Evolutionary conservation across 176 grass and related monocot genomes (phyloP).

Genomic region (Juncus effusus): DNA sequence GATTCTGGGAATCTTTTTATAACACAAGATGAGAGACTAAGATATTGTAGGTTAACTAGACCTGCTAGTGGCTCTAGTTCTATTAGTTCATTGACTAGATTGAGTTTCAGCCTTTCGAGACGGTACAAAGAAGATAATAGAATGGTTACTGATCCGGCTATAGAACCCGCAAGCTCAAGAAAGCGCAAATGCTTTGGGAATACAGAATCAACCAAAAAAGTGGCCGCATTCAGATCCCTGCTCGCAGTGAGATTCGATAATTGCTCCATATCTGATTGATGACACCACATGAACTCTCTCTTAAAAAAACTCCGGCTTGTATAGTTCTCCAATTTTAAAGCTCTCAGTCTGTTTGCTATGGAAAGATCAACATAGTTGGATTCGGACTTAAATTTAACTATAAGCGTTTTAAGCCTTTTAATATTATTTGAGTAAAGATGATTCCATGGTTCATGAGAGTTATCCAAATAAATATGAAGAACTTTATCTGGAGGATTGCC

Average conservation of each 20-base stretch:
- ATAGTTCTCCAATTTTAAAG: too few relatives aligned
- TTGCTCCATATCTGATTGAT: too few relatives aligned
- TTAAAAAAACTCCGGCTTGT: too few relatives aligned
- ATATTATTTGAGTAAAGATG: too few relatives aligned
- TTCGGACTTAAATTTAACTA: too few relatives aligned
- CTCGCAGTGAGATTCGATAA: too few relatives aligned
- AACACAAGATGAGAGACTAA: neutral
- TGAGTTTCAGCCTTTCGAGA: neutral
- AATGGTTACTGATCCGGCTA: neutral
- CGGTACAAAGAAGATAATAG: neutral
- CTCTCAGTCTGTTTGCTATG: neutral
- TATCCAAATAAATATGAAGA: neutral
- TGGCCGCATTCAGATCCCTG: too few relatives aligned
- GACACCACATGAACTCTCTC: too few relatives aligned
- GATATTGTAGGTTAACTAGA: constrained; percentile 1
- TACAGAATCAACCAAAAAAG: too few relatives aligned
- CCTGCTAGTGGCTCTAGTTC: neutral
- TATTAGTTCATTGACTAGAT: neutral
- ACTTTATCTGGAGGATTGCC: neutral
- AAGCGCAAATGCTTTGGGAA: neutral
- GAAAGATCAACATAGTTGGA: neutral
- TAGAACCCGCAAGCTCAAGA: neutral
- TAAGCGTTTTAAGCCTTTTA: neutral
- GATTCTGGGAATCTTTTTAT: neutral
- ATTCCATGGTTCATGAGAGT: neutral